A percentile compares a stretch with the other conserved stretches of the same genome.
These are phyloP conservation scores for Laetiporus sulphureus DNA, from an alignment of 1,284 basidiomycete genomes.

Conservation along the genomic window DNA sequence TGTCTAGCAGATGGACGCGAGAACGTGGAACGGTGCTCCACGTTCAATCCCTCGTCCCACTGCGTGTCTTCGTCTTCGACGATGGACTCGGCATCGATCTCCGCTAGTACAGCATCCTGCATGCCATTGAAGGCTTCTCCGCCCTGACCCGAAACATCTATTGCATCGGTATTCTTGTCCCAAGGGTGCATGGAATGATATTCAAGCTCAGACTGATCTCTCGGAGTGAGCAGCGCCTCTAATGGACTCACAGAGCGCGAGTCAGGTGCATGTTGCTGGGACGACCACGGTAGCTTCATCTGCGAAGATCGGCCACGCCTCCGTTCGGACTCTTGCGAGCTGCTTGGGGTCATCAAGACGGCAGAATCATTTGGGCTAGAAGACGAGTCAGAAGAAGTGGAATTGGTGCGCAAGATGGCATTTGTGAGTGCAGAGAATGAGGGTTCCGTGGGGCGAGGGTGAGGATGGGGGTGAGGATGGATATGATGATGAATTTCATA, in stretches of 20 bases:
- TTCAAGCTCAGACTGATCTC: neutral
- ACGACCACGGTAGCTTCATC: constrained; percentile 5
- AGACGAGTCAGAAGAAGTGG: constrained; percentile 20
- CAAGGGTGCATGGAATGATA: neutral
- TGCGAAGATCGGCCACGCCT: constrained; percentile 12
- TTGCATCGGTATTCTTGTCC: neutral
- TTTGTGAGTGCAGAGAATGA: constrained; percentile 19
- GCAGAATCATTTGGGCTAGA: constrained; percentile 26
- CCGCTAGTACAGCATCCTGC: too few species aligned
- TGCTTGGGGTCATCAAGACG: constrained; percentile 21
- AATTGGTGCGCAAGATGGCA: constrained; percentile 20
- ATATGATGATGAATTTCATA: constrained; percentile 13
- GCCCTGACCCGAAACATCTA: neutral
- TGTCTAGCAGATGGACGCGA: too few species aligned
- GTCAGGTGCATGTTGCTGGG: constrained; percentile 7
- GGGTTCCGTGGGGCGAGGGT: constrained; percentile 11
- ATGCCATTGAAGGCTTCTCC: too few species aligned
- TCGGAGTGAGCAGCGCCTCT: constrained; percentile 7
- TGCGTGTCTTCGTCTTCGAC: too few species aligned
- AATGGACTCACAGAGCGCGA: constrained; percentile 23
- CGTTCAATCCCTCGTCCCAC: too few species aligned
- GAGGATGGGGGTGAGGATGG: constrained; percentile 12
- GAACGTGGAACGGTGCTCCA: too few species aligned
- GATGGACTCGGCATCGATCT: too few species aligned
- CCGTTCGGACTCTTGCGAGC: constrained; percentile 13